Base-by-base conservation (phyloP, 768 basidiomycete species). In the Boletus sp. region DNA sequence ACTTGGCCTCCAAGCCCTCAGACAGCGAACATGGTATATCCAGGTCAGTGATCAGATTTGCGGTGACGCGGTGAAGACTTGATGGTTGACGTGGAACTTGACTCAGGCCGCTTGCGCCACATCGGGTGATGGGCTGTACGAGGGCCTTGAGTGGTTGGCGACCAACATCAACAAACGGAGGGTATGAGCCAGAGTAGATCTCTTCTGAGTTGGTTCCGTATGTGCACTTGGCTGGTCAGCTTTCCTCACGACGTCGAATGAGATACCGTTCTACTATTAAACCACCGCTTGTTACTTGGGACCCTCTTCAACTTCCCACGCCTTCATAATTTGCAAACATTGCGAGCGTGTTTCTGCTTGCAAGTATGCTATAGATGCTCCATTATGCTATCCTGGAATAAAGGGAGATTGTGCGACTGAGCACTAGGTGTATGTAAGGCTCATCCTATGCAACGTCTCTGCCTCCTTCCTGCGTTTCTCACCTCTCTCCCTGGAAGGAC, bases 11-110 rank as follows among this genome's bases (percentile, higher is more conserved):
- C 96, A 98, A 70, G 91, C 93, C 49, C 86, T 99, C 66, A 88
- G 94, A 72, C 91, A 98, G 79, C 81, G 97, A 77, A 93, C 90
- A 58, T 99, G 97, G 97, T 96, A 92, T 74, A 96, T 98, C 64
- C 91, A 93, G 84, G 91, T 89, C 54, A 61, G 84, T 75, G 43
- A 40, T 23, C 19, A 23, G 2, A 38, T 52, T 42, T 30, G 9
- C 23, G 7, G 14, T 30, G n/a, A 43, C 38, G 47, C 51, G 49
- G 40, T 19, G n/a, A 34, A 32, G 21, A 8, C 35, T 30, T 50
- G 55, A 39, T 49, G 55, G 51, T 51, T 59, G 59, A 60, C 56
- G 55, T 57, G 58, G 51, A 51, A 60, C 29, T 40, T 48, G 33
- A 58, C 51, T 25, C 62, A 99, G 91, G 92, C 96, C 61, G 94